Evolutionary conservation across 2,329 filamentous ascomycete species (phyloP).

Genomic region (Aspergillus cejpii): DNA sequence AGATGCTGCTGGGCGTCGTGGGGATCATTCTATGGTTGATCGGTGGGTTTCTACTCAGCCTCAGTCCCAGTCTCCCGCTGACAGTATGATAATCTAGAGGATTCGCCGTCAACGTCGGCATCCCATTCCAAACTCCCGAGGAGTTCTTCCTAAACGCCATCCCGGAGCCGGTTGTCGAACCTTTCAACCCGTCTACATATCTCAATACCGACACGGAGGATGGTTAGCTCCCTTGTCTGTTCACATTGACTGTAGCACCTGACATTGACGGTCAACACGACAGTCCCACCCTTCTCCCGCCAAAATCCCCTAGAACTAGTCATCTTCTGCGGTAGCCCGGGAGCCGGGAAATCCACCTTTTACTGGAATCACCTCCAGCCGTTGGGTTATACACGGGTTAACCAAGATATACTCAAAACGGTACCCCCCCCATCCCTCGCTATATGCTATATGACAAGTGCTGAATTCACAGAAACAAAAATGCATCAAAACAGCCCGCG

Average conservation of each 20-base stretch:
- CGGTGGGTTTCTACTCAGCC: conserved; percentile 36
- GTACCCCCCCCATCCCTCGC: conserved; percentile 28
- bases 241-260: too few relatives aligned
- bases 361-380: conserved; percentile 72
- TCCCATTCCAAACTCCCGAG: conserved; percentile 79
- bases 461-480: conserved; percentile 46
- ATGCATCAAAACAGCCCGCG: conserved; percentile 64
- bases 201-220: conserved; percentile 33
- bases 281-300: conserved; percentile 46
- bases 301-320: conserved; percentile 65
- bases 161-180: conserved; percentile 58
- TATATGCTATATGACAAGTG: conserved; percentile 3
- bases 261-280: too few relatives aligned
- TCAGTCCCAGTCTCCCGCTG: conserved; percentile 1
- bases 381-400: conserved; percentile 74
- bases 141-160: conserved; percentile 74
- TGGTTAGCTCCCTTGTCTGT: conserved; percentile 21
- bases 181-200: conserved; percentile 64
- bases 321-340: conserved; percentile 81
- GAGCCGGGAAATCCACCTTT: conserved; percentile 86
- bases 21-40: conserved; percentile 57
- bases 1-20: conserved; percentile 61
- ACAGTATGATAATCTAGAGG: conserved; percentile 48
- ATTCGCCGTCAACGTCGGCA: conserved; percentile 75
- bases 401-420: conserved; percentile 81